Conservation (phyloP, 805 yeast species). For the Barnettozyma sp. region DNA sequence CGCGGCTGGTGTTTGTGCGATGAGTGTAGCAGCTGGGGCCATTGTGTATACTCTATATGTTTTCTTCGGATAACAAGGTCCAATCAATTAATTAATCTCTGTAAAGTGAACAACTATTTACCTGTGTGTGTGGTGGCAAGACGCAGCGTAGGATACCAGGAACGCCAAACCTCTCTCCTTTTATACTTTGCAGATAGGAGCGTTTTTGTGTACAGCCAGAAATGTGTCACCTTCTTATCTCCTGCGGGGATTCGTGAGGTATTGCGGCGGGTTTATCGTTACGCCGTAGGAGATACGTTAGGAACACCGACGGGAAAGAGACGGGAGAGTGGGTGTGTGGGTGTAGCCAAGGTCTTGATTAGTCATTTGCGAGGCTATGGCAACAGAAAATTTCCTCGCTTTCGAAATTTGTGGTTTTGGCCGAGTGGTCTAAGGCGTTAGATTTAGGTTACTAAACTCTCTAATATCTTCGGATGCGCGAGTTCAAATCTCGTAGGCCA, state of each 20-base stretch:
- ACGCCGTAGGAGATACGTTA: not conserved
- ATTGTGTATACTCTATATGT: too few relatives aligned
- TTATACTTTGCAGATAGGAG: too few relatives aligned
- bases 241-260: constrained; percentile 2
- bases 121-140: not conserved
- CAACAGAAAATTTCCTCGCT: too few relatives aligned
- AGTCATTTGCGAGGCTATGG: too few relatives aligned
- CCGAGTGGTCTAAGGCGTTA: constrained; percentile 7
- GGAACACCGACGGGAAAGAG: not conserved
- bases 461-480: constrained; percentile 29
- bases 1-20: constrained; percentile 3
- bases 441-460: constrained; percentile 5
- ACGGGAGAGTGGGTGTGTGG: too few relatives aligned
- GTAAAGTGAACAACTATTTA: not conserved
- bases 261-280: not conserved
- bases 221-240: constrained; percentile 4
- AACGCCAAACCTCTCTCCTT: not conserved
- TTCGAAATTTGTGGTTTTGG: constrained; percentile 2
- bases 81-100: not conserved
- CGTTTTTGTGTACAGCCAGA: too few relatives aligned
- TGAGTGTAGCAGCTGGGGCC: constrained; percentile 25
- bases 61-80: too few relatives aligned
- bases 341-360: too few relatives aligned
- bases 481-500: constrained; percentile 40
- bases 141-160: not conserved